These are phyloP conservation scores for Arabidopsis arenosa DNA, from an alignment of 345 rosid species.

Conservation along the genomic window DNA sequence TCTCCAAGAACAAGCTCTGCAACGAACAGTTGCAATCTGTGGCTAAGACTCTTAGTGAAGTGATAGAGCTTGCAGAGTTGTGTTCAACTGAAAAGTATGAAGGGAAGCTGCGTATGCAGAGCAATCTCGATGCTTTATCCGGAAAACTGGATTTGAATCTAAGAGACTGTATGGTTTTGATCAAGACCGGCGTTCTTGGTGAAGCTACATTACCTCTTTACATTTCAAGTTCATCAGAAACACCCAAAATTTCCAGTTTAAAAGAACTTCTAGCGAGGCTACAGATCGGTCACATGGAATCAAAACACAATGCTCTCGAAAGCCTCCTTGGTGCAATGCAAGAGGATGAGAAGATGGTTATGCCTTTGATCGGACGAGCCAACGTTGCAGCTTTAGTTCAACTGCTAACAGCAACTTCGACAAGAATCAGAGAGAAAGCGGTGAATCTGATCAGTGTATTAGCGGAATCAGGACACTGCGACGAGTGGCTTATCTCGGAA, in stretches of 20 bases:
- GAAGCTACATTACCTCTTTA: conserved; percentile 73
- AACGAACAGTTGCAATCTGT: conserved; percentile 88
- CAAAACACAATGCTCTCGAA: conserved; percentile 86
- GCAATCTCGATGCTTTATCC: conserved; percentile 80
- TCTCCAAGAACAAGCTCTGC: conserved; percentile 84
- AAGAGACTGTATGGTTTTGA: conserved; percentile 77
- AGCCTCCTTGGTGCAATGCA: conserved; percentile 67
- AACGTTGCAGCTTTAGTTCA: conserved; percentile 79
- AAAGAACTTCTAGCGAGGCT: conserved; percentile 87
- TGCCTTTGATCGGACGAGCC: conserved; percentile 70
- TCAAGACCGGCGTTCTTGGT: conserved; percentile 91
- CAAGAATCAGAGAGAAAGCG: conserved; percentile 79
- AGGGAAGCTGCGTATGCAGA: conserved; percentile 96
- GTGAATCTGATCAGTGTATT: conserved; percentile 69
- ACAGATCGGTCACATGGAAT: conserved; percentile 92
- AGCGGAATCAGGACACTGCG: conserved; percentile 81
- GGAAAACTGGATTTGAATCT: conserved; percentile 85
- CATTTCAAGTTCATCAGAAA: conserved; percentile 54
- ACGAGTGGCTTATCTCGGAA: conserved; percentile 87
- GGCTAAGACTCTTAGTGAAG: conserved; percentile 63
- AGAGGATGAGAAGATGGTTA: conserved; percentile 77
- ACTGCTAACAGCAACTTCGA: conserved; percentile 75
- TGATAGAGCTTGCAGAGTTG: conserved; percentile 60
- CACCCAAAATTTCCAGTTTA: conserved; percentile 50
- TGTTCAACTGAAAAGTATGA: conserved; percentile 67